These are phyloP conservation scores for Colletotrichum sp. DNA, from an alignment of 2,329 filamentous ascomycete genomes.

Conservation along the genomic window DNA sequence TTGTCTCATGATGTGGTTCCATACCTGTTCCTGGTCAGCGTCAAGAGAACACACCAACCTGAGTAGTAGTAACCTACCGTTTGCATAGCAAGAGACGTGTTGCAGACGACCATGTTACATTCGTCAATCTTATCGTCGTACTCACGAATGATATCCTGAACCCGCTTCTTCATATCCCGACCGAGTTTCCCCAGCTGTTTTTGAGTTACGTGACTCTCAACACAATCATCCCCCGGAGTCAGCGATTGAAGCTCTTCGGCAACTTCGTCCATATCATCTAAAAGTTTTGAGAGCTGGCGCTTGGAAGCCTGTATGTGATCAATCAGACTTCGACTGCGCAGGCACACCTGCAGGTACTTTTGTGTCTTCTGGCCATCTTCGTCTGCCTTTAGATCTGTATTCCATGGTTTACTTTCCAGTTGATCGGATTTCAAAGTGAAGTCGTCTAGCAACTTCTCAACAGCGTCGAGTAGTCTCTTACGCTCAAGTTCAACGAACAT, in stretches of 20 bases:
- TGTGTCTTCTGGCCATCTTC: neutral
- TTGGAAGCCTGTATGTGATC: neutral
- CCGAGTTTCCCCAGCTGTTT: neutral
- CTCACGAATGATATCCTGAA: conserved; percentile 28
- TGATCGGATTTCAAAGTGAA: neutral
- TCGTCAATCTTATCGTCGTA: conserved; percentile 32
- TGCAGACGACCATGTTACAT: conserved; percentile 29
- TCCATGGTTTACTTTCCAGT: neutral
- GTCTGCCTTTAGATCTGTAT: neutral
- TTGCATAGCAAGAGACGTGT: conserved; percentile 30
- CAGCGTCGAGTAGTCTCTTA: neutral
- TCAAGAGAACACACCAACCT: too few relatives aligned
- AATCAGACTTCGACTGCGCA: neutral
- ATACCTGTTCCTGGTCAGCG: too few relatives aligned
- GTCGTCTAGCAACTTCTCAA: neutral
- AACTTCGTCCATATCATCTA: neutral
- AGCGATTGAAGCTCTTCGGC: neutral
- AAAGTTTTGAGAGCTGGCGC: neutral
- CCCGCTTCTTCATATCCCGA: neutral
- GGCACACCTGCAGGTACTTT: neutral
- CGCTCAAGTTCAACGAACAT: conserved; percentile 1
- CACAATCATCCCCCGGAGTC: fast-evolving
- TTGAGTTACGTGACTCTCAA: neutral
- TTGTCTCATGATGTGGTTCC: conserved; percentile 30
- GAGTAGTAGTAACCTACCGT: too few relatives aligned